Conservation (phyloP, 1,139 yeast genomes). For the Sugiyamaella neomexicana region DNA sequence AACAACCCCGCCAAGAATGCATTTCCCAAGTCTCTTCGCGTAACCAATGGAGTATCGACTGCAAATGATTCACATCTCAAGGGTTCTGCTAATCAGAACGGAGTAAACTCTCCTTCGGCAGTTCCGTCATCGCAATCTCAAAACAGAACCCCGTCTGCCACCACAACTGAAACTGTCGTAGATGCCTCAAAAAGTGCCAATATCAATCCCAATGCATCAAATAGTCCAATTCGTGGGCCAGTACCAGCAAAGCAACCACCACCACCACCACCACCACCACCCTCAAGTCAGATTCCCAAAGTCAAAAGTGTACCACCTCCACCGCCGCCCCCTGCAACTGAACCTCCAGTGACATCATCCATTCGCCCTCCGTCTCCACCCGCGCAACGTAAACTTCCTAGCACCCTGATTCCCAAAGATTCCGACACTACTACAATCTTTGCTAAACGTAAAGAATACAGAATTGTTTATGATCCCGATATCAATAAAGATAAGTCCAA, state of each 20-base stretch:
- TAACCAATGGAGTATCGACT: background rate
- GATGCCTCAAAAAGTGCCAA: no score
- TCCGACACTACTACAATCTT: conserved; percentile 3
- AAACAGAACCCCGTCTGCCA: background rate
- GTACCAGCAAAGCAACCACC: no score
- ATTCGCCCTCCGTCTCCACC: background rate
- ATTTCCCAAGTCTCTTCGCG: background rate
- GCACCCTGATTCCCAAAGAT: conserved; percentile 6
- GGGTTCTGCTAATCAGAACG: background rate
- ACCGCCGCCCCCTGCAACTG: background rate
- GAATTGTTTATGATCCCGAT: conserved; percentile 59
- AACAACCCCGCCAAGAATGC: background rate
- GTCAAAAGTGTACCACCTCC: background rate
- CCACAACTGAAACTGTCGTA: no score
- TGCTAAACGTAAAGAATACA: conserved; percentile 32
- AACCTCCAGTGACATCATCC: background rate
- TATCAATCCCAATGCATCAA: background rate
- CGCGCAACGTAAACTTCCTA: conserved; percentile 6
- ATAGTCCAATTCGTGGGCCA: background rate
- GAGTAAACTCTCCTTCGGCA: background rate
- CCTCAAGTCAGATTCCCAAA: background rate
- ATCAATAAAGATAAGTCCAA: conserved; percentile 44
- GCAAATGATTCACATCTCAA: background rate
- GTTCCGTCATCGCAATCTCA: background rate
- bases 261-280: background rate